Evolutionary conservation across 2,329 filamentous ascomycete genomes (phyloP).

Genomic region (Aspergillus brunneoviolaceus): DNA sequence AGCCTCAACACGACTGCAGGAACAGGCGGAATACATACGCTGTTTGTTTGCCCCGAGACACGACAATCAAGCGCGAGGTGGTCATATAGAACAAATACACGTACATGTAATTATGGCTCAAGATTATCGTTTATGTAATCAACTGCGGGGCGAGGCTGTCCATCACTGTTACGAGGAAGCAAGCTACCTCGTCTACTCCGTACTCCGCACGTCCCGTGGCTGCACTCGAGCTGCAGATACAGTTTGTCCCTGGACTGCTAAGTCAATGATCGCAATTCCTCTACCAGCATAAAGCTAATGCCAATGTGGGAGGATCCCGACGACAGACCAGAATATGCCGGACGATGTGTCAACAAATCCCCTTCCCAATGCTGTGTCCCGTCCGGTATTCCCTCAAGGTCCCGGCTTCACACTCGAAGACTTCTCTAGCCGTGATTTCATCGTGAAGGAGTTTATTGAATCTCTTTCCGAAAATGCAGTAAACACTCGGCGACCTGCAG

Average conservation of each 20-base stretch:
- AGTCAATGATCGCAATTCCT: neutral
- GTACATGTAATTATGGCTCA: neutral
- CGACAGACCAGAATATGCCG: conserved; percentile 32
- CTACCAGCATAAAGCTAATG: neutral
- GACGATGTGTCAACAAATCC: conserved; percentile 43
- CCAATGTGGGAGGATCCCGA: neutral
- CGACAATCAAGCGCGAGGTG: no score
- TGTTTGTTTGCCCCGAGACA: neutral
- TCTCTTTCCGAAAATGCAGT: conserved; percentile 81
- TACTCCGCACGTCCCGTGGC: neutral
- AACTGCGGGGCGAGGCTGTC: neutral
- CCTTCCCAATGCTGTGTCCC: conserved; percentile 49
- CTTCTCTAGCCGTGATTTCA: conserved; percentile 88
- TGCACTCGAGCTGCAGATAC: neutral
- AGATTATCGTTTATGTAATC: neutral
- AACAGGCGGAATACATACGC: neutral
- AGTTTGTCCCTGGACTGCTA: neutral
- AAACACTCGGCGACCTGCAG: conserved; percentile 72
- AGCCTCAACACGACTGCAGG: neutral
- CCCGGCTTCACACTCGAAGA: conserved; percentile 85
- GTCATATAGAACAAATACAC: neutral
- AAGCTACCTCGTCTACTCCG: neutral
- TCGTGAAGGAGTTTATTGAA: conserved; percentile 97
- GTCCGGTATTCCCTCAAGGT: conserved; percentile 72
- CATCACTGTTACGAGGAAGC: neutral